Evolutionary conservation across 164 flowering plant genomes (phyloP).

Genomic region (Stephania yunnanensis): DNA sequence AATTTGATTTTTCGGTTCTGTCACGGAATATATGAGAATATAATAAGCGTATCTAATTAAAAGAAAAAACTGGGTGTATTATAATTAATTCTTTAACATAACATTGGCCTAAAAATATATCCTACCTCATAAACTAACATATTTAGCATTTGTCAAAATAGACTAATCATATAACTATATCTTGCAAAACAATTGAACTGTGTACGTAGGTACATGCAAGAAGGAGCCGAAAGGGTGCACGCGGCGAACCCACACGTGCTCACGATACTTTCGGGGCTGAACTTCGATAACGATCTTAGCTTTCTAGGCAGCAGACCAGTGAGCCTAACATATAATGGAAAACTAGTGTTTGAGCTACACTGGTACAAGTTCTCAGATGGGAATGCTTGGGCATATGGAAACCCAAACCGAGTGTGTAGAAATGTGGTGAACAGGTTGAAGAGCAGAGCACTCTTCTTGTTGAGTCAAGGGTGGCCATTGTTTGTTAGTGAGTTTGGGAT

Average conservation of each 20-base stretch:
- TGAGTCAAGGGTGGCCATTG: conserved; percentile 63
- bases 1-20: too few relatives aligned
- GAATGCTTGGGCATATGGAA: conserved; percentile 42
- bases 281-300: conserved; percentile 47
- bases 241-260: conserved; percentile 65
- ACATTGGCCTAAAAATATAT: too few relatives aligned
- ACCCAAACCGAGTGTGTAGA: conserved; percentile 64
- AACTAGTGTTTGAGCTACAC: conserved; percentile 63
- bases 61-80: too few relatives aligned
- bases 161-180: too few relatives aligned
- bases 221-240: conserved; percentile 85
- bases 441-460: conserved; percentile 40
- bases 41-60: too few relatives aligned
- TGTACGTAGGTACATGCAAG: conserved; percentile 68
- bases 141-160: too few relatives aligned
- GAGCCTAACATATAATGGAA: conserved; percentile 41
- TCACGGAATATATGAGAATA: too few relatives aligned
- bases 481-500: conserved; percentile 75
- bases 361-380: conserved; percentile 66
- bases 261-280: conserved; percentile 67
- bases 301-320: conserved; percentile 39
- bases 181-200: too few relatives aligned
- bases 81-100: too few relatives aligned
- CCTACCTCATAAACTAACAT: too few relatives aligned
- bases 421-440: conserved; percentile 27